Conservation (phyloP, 495 filamentous ascomycete species). For the Penicillium verhagenii region DNA sequence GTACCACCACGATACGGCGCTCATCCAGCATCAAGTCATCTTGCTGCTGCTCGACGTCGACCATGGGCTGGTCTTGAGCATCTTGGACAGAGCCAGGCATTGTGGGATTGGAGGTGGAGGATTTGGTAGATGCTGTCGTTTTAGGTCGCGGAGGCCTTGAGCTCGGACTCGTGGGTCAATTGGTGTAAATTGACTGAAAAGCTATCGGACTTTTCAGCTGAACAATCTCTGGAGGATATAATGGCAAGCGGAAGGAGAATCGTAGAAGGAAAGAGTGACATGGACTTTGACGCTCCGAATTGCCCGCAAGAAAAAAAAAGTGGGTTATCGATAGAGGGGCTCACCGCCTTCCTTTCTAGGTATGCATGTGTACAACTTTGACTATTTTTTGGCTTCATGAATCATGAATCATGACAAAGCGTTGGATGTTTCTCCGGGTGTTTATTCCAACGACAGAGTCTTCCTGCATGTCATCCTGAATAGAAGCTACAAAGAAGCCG, state of each 20-base stretch:
- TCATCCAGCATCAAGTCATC: slow-evolving; percentile 47
- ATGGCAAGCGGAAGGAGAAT: background rate
- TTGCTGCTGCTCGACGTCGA: slow-evolving; percentile 44
- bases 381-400: background rate
- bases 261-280: background rate
- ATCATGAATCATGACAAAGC: no score
- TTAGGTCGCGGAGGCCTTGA: background rate
- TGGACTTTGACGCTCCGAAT: slow-evolving; percentile 5
- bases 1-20: slow-evolving; percentile 56
- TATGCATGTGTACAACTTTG: no score
- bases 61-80: slow-evolving; percentile 53
- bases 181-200: background rate
- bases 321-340: slow-evolving; percentile 31
- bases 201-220: background rate
- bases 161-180: background rate
- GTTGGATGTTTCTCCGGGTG: no score
- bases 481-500: background rate
- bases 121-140: background rate
- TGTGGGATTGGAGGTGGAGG: slow-evolving; percentile 4
- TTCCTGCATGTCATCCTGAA: no score
- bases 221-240: background rate
- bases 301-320: slow-evolving; percentile 26
- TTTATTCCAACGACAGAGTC: no score
- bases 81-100: slow-evolving; percentile 48
- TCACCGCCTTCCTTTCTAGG: slow-evolving; percentile 23